Evolutionary conservation across 768 basidiomycete species (phyloP).

Genomic region (Dentipellis sp.): DNA sequence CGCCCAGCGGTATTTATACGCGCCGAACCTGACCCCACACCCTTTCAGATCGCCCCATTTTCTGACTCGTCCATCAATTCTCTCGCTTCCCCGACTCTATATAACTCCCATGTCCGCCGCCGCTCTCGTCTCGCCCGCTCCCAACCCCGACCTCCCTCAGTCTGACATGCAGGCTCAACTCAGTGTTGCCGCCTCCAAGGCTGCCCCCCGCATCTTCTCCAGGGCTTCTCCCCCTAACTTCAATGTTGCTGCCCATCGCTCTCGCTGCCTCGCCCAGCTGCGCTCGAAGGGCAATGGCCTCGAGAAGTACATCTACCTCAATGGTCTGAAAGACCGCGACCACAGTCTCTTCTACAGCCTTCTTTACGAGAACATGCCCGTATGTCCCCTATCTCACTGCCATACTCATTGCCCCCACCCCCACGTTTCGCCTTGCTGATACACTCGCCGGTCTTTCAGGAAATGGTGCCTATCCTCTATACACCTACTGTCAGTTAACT

Average conservation of each 20-base stretch:
- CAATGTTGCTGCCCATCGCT: conserved; percentile 36
- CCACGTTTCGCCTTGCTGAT: neutral
- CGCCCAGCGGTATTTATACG: neutral
- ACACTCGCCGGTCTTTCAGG: conserved; percentile 22
- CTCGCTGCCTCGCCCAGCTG: conserved; percentile 58
- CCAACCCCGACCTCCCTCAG: neutral
- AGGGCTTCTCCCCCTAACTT: conserved; percentile 12
- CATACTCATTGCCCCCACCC: neutral
- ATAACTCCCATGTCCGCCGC: neutral
- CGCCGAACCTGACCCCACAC: neutral
- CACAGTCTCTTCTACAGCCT: conserved; percentile 71
- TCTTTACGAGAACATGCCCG: conserved; percentile 63
- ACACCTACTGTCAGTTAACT: conserved; percentile 87
- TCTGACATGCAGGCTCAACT: conserved; percentile 8
- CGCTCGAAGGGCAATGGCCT: conserved; percentile 65
- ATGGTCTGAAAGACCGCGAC: conserved; percentile 65
- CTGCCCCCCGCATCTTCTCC: conserved; percentile 8
- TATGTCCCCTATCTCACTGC: conserved; percentile 19
- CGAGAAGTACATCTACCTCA: conserved; percentile 83
- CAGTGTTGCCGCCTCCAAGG: conserved; percentile 4
- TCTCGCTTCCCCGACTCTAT: neutral
- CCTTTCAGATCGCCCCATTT: neutral
- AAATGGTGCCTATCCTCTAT: conserved; percentile 73
- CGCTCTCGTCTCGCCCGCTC: neutral
- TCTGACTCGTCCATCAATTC: neutral